Evolutionary conservation across 2,329 filamentous ascomycete genomes (phyloP), one percentile per base, ranked within the genome.

Genomic region (Blumeria hordei): DNA sequence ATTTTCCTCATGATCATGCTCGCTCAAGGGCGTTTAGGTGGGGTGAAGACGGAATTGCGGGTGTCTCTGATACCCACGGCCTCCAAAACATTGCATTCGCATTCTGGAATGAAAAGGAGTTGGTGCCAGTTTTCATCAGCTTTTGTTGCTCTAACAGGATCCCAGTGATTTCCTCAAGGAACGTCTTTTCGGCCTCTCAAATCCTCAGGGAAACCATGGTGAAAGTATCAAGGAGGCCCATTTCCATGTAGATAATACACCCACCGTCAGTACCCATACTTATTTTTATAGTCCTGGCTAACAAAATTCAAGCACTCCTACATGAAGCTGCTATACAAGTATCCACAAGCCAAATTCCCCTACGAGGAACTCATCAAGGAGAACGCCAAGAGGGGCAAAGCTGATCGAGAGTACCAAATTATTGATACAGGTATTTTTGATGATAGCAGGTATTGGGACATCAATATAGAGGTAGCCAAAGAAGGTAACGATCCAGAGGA

Each of bases 301-400:
- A 60, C 43, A 60, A 18, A 61, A 57, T 50, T 45, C 5, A 67
- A 88, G 85, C 88, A 95, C 69, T 94, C 90, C 33, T 96, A 96
- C 72, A 96, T 96, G 90, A 96, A 96, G 69, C 93, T 81, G 65
- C 81, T 96, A 61, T 96, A 96, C 77, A 96, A 96, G 69, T 93
- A 95, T 63, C 92, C 92, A 0, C 90, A 96, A 69, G 77, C 76
- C 63, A 80, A 82, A 59, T 96, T 96, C 64, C 92, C 90, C 2
- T 96, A 96, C 71, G 76, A 95, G 67, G 80, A 94, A 60, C 73
- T 96, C 50, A 71, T 93, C 60, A 73, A 85, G 59, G 86, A 93
- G 65, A 96, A 94, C 65, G 88, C 80, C 45, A 77, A 74, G 60
- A 78, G 88, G 60, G 75, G 76, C 55, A 85, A 82, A 67, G 67